Evolutionary conservation across 129 eudicot genomes (phyloP).

Genomic region (Solidago caesia): DNA sequence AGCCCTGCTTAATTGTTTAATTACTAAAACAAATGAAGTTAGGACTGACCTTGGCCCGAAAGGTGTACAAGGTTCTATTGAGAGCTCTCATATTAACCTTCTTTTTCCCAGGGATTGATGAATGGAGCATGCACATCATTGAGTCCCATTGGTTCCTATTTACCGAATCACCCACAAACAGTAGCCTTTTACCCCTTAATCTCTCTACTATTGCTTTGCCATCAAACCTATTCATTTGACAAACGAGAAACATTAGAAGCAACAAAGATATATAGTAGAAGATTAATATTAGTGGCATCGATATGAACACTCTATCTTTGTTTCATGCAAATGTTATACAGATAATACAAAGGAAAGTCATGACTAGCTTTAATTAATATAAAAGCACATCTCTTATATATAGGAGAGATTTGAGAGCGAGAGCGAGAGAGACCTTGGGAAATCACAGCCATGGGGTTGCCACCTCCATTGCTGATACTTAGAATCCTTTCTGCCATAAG

Average conservation of each 20-base stretch:
- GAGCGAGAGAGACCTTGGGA: constrained; percentile 28
- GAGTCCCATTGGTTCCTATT: constrained; percentile 83
- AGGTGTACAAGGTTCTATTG: constrained; percentile 50
- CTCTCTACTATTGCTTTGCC: constrained; percentile 56
- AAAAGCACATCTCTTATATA: no score
- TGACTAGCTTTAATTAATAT: no score
- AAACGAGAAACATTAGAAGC: constrained; percentile 9
- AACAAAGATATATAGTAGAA: neutral
- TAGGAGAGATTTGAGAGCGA: neutral
- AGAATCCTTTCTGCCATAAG: constrained; percentile 42
- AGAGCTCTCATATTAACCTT: constrained; percentile 25
- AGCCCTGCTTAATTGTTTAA: neutral
- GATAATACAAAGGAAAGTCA: neutral
- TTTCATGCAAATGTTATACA: neutral
- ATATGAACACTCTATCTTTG: neutral
- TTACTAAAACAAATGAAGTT: neutral
- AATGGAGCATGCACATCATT: constrained; percentile 63
- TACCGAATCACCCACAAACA: constrained; percentile 77
- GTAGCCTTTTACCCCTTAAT: constrained; percentile 56
- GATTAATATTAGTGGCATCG: neutral
- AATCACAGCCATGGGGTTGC: constrained; percentile 46
- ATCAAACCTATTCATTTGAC: constrained; percentile 46
- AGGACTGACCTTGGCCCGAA: constrained; percentile 45
- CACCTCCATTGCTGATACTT: constrained; percentile 46
- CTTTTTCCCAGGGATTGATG: constrained; percentile 42